phyloP scores from a whole-genome alignment of 192 early-diverging fungal genomes.

The Backusella westeae region DNA sequence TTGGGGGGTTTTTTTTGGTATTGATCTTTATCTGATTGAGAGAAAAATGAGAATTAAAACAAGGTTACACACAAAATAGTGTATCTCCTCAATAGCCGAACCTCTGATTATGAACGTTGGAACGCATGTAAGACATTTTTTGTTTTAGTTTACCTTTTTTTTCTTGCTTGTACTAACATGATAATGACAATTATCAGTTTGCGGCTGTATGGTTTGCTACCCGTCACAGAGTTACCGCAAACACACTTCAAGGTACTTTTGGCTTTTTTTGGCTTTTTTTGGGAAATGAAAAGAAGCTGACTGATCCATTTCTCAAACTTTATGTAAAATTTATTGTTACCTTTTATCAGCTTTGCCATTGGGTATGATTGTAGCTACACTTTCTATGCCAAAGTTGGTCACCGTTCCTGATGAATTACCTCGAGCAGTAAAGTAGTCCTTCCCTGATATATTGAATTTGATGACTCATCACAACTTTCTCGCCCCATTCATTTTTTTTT shows the following conservation, averaged over 20 bases:
- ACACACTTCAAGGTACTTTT: slow-evolving; percentile 25
- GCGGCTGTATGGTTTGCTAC: slow-evolving; percentile 35
- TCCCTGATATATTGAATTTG: background rate
- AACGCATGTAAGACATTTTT: slow-evolving; percentile 1
- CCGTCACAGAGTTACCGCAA: slow-evolving; percentile 23
- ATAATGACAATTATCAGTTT: slow-evolving; percentile 17
- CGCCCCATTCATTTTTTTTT: background rate
- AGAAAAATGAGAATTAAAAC: background rate
- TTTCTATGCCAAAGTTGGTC: slow-evolving; percentile 26
- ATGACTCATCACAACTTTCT: background rate
- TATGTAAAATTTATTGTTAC: background rate
- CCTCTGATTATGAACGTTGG: slow-evolving; percentile 15
- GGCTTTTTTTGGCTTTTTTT: background rate
- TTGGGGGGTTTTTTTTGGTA: background rate
- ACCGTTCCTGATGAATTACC: slow-evolving; percentile 18
- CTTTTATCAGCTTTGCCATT: slow-evolving; percentile 12
- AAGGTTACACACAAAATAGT: slow-evolving; percentile 5
- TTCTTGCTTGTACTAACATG: background rate
- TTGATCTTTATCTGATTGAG: background rate
- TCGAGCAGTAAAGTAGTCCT: background rate
- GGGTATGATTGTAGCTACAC: slow-evolving; percentile 19
- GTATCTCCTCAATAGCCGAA: slow-evolving; percentile 12
- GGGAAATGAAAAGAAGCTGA: background rate
- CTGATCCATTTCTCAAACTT: background rate
- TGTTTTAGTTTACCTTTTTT: background rate